Conservation (phyloP, 768 basidiomycete genomes). For the Termitomyces sp. region DNA sequence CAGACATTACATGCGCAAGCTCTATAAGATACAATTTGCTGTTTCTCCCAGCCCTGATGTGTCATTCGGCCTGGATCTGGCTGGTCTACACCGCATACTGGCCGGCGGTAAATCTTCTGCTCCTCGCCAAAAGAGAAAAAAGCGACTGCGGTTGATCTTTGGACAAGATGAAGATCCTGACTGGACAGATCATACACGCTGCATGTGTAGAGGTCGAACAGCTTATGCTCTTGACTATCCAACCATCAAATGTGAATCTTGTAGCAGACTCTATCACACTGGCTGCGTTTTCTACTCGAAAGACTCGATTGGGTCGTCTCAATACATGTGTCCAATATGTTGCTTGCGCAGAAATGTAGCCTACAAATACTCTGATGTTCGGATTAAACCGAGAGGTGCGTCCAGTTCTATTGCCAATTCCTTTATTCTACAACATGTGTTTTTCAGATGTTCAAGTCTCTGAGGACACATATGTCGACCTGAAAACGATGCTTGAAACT, state of each 20-base stretch:
- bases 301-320: slow-evolving; percentile 28
- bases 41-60: slow-evolving; percentile 77
- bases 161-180: slow-evolving; percentile 73
- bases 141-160: slow-evolving; percentile 59
- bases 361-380: slow-evolving; percentile 73
- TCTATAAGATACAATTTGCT: slow-evolving; percentile 87
- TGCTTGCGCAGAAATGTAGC: slow-evolving; percentile 66
- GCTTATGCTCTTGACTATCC: slow-evolving; percentile 55
- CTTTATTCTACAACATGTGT: slow-evolving; percentile 9
- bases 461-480: slow-evolving; percentile 62
- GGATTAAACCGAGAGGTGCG: slow-evolving; percentile 61
- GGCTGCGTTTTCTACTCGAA: slow-evolving; percentile 71
- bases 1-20: slow-evolving; percentile 86
- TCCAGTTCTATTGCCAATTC: slow-evolving; percentile 10
- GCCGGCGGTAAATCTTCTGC: slow-evolving; percentile 58
- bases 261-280: slow-evolving; percentile 63
- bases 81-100: slow-evolving; percentile 76
- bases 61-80: slow-evolving; percentile 78
- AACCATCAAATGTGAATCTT: slow-evolving; percentile 61
- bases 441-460: slow-evolving; percentile 32
- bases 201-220: slow-evolving; percentile 73
- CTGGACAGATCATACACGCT: slow-evolving; percentile 72
- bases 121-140: slow-evolving; percentile 51
- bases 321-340: slow-evolving; percentile 72
- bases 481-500: slow-evolving; percentile 66